phyloP scores from a whole-genome alignment of 306 rosid genomes.

The Citrullus mucosospermus region DNA sequence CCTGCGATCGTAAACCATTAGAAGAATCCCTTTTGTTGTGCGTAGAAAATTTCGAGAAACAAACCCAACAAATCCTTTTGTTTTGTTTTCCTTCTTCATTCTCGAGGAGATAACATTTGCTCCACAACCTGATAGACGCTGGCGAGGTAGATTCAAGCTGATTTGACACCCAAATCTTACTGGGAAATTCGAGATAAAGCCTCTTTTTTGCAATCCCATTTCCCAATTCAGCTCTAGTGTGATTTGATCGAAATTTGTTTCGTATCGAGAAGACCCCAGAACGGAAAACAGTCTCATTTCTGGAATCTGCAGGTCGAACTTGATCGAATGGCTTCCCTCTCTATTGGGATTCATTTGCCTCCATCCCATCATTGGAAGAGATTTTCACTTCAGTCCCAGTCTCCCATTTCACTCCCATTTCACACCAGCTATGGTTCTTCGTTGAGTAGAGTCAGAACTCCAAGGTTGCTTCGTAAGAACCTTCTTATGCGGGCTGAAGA shows the following conservation, averaged over 20 bases:
- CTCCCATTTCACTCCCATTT: slow-evolving; percentile 16
- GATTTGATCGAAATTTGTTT: neutral
- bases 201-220: neutral
- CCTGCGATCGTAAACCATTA: neutral
- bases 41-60: neutral
- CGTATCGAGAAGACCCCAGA: neutral
- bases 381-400: slow-evolving; percentile 6
- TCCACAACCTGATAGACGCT: neutral
- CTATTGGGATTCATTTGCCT: slow-evolving; percentile 35
- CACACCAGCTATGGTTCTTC: slow-evolving; percentile 28
- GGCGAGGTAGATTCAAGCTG: neutral
- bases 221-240: neutral
- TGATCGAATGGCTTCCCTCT: slow-evolving; percentile 43
- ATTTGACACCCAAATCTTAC: neutral
- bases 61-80: neutral
- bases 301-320: neutral
- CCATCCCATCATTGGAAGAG: slow-evolving; percentile 23
- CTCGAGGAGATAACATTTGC: neutral
- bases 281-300: neutral
- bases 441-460: slow-evolving; percentile 18
- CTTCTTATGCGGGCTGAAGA: slow-evolving; percentile 67
- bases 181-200: neutral
- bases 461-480: slow-evolving; percentile 32
- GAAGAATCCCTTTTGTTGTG: neutral
- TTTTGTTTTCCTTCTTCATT: neutral